phyloP scores from a whole-genome alignment of 345 rosid species.

The Dovyalis caffra region DNA sequence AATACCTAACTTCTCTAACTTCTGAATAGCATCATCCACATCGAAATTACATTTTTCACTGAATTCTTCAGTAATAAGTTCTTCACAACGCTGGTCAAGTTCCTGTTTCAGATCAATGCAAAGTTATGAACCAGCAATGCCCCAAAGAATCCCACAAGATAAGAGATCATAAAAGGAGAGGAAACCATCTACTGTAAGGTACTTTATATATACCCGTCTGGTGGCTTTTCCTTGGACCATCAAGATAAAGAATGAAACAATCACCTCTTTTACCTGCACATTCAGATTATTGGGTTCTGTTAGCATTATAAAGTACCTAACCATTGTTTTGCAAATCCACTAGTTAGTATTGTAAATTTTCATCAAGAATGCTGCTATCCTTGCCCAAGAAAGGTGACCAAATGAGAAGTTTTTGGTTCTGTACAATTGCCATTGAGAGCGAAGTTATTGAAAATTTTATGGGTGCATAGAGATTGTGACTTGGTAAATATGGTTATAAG shows the following conservation, averaged over 20 bases:
- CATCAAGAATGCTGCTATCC: too few species aligned
- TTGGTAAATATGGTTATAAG: too few species aligned
- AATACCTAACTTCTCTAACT: conserved; percentile 65
- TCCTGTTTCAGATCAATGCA: conserved; percentile 40
- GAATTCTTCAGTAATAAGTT: conserved; percentile 52
- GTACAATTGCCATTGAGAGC: too few species aligned
- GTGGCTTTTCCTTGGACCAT: conserved; percentile 22
- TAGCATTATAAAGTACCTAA: not conserved
- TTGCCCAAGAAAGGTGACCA: too few species aligned
- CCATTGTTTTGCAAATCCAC: too few species aligned
- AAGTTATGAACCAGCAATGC: conserved; percentile 4
- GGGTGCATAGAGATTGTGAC: too few species aligned
- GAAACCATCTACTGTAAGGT: not conserved
- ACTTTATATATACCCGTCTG: conserved; percentile 13
- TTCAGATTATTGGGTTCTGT: conserved; percentile 1
- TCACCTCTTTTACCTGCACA: conserved; percentile 19
- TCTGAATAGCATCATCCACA: conserved; percentile 69
- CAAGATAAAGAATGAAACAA: conserved; percentile 10
- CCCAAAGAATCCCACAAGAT: not conserved
- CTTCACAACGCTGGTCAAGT: conserved; percentile 58
- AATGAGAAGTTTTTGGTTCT: too few species aligned
- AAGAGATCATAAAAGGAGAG: not conserved
- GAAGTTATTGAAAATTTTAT: too few species aligned
- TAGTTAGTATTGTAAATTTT: too few species aligned
- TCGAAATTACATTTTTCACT: conserved; percentile 65